phyloP scores from a whole-genome alignment of 805 yeast genomes.

The Candida pseudofarinosa region DNA sequence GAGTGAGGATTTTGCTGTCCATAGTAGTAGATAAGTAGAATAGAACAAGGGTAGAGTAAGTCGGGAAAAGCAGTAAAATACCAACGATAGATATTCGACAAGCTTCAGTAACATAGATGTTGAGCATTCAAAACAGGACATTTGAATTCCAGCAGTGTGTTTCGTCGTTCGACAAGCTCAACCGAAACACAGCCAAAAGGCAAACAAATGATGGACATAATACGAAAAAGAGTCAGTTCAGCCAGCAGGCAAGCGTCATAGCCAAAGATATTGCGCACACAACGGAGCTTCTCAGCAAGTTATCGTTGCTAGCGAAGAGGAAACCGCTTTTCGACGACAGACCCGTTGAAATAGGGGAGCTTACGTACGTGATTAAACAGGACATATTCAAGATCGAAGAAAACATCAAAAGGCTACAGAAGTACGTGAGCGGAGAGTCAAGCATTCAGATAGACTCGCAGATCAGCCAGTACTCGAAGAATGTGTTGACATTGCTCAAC shows the following conservation, averaged over 20 bases:
- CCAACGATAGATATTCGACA: background rate
- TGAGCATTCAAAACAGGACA: conserved; percentile 72
- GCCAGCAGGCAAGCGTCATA: conserved; percentile 69
- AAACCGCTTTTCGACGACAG: conserved; percentile 91
- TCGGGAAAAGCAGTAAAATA: background rate
- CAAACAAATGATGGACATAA: conserved; percentile 20
- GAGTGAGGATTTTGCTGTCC: background rate
- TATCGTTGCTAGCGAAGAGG: conserved; percentile 81
- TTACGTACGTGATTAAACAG: conserved; percentile 84
- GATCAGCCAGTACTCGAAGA: conserved; percentile 69
- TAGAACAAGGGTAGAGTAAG: no score
- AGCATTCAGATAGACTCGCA: conserved; percentile 51
- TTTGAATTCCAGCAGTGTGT: conserved; percentile 92
- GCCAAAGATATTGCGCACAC: conserved; percentile 88
- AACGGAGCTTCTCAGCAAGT: conserved; percentile 71
- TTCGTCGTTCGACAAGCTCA: conserved; percentile 61
- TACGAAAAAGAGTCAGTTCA: conserved; percentile 32
- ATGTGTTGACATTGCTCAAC: conserved; percentile 81
- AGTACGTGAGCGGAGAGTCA: conserved; percentile 43
- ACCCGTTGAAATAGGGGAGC: conserved; percentile 89
- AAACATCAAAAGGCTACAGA: conserved; percentile 58
- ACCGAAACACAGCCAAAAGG: conserved; percentile 35
- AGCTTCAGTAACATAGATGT: background rate
- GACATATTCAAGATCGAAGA: conserved; percentile 80
- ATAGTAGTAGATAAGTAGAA: no score